Percentiles rank a stretch among this genome's conserved stretches.
Conservation (phyloP, 768 basidiomycete genomes). For the Tephrocybe sp. region DNA sequence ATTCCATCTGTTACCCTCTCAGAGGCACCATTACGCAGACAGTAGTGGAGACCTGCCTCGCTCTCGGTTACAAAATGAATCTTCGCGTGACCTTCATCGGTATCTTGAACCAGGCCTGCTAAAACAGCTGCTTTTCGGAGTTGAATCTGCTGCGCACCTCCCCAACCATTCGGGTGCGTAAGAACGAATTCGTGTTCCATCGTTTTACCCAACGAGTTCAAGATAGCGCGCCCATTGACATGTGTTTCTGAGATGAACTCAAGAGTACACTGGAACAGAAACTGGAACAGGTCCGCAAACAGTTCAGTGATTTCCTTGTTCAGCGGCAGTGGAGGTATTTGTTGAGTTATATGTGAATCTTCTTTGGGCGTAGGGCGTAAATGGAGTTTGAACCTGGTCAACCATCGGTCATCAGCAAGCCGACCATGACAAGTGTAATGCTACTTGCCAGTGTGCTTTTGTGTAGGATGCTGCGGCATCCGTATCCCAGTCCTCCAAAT, state of each 20-base stretch:
- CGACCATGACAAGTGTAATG: slow-evolving; percentile 15
- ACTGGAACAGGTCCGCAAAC: slow-evolving; percentile 48
- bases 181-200: slow-evolving; percentile 44
- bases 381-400: slow-evolving; percentile 34
- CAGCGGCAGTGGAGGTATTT: slow-evolving; percentile 37
- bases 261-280: slow-evolving; percentile 42
- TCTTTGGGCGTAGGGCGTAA: slow-evolving; percentile 27
- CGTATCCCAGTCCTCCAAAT: slow-evolving; percentile 32
- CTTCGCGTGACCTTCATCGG: slow-evolving; percentile 36
- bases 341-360: slow-evolving; percentile 7
- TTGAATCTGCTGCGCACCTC: slow-evolving; percentile 50
- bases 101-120: slow-evolving; percentile 49
- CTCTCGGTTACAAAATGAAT: slow-evolving; percentile 62
- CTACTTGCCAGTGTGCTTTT: slow-evolving; percentile 52
- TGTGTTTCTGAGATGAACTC: slow-evolving; percentile 47
- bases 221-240: slow-evolving; percentile 38
- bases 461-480: slow-evolving; percentile 44
- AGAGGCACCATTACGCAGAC: slow-evolving; percentile 40
- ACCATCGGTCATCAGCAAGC: slow-evolving; percentile 7
- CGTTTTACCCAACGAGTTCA: slow-evolving; percentile 39
- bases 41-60: slow-evolving; percentile 61
- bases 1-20: slow-evolving; percentile 30
- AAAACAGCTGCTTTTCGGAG: slow-evolving; percentile 51
- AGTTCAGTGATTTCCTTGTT: slow-evolving; percentile 42
- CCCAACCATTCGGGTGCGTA: slow-evolving; percentile 64